These are phyloP conservation scores for Alternaria conjuncta DNA, from an alignment of 2,329 filamentous ascomycete genomes.

Conservation along the genomic window DNA sequence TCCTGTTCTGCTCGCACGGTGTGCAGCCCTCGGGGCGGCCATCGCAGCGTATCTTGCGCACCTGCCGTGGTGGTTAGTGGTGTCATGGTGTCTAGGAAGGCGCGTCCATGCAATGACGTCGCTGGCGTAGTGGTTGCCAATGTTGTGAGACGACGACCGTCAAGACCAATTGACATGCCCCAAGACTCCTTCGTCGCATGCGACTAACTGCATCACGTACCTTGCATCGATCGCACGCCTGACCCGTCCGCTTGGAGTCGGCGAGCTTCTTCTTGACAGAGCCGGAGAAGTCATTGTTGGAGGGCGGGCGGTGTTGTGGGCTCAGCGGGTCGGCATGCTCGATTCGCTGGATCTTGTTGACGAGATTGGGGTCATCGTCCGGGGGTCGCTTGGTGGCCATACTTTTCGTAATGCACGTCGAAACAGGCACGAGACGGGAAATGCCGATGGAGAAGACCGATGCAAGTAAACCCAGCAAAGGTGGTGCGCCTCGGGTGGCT, in stretches of 20 bases:
- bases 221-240: conserved; percentile 90
- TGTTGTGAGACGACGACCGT: neutral
- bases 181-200: neutral
- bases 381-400: conserved; percentile 38
- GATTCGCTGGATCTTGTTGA: conserved; percentile 44
- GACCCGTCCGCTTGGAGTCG: conserved; percentile 70
- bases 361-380: conserved; percentile 26
- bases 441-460: conserved; percentile 11
- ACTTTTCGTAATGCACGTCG: conserved; percentile 15
- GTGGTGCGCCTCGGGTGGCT: conserved; percentile 18
- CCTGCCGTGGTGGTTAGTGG: conserved; percentile 52
- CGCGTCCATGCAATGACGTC: neutral
- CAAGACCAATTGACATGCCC: neutral
- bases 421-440: conserved; percentile 13
- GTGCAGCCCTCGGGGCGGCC: conserved; percentile 80
- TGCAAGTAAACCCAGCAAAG: conserved; percentile 13
- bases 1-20: conserved; percentile 76
- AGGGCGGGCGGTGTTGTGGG: conserved; percentile 24
- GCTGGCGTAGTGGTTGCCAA: neutral
- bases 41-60: conserved; percentile 89
- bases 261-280: conserved; percentile 60
- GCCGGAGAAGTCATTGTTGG: conserved; percentile 44
- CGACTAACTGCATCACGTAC: conserved; percentile 44
- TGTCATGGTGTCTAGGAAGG: neutral
- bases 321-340: conserved; percentile 32